Conservation (phyloP, 331 rosid genomes). For the Pyracantha coccinea region DNA sequence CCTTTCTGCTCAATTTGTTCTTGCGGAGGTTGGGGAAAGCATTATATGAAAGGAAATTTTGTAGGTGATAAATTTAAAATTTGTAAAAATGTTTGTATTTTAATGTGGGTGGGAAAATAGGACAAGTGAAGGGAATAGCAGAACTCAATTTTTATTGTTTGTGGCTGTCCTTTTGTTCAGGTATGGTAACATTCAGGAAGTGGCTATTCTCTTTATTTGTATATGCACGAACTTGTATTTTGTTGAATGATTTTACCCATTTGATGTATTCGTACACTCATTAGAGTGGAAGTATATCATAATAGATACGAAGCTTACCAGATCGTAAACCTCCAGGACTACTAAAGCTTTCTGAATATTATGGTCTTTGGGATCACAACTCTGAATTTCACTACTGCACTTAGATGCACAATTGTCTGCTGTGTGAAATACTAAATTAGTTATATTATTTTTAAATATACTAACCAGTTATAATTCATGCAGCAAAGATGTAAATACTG, state of each 20-base stretch:
- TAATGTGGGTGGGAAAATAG: too few relatives aligned
- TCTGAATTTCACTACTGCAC: not conserved
- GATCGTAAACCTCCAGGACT: not conserved
- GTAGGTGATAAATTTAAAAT: too few relatives aligned
- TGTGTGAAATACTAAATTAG: not conserved
- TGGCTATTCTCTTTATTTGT: not conserved
- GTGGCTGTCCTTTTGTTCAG: not conserved
- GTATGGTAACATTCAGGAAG: not conserved
- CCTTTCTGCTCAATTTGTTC: not conserved
- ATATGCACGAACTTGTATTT: not conserved
- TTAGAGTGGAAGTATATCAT: not conserved
- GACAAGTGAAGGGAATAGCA: not conserved
- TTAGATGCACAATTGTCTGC: not conserved
- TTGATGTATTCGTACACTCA: not conserved
- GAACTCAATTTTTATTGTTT: not conserved
- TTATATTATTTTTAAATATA: not conserved
- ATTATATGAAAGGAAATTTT: not conserved
- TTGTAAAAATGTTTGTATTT: too few relatives aligned
- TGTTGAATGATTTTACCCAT: not conserved
- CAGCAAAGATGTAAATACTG: slow-evolving; percentile 93
- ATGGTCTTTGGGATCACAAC: not conserved
- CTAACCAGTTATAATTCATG: slow-evolving; percentile 17
- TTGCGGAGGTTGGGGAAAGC: not conserved
- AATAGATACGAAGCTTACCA: not conserved
- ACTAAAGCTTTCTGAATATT: not conserved